Evolutionary conservation across 2,329 filamentous ascomycete genomes (phyloP), one percentile per base, ranked within the genome.

Genomic region (Fusarium agapanthi): DNA sequence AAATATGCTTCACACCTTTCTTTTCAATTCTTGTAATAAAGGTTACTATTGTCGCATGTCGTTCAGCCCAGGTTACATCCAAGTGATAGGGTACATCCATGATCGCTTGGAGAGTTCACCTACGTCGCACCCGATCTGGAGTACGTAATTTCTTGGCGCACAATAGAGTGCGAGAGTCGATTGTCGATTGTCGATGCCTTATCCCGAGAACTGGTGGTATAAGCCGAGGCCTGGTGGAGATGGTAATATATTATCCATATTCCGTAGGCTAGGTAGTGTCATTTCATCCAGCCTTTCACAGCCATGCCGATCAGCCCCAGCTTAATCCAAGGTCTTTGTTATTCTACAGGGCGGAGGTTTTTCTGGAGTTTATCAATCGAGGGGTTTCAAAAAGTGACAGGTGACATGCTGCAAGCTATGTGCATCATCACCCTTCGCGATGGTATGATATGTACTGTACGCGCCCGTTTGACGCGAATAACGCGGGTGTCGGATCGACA

Each of bases 401-500:
- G 20, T 28, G 34, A 54, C 2, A 30, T 13, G 1, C 34, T 54
- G 26, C 26, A 54, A n/a, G 34, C 11, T n/a, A 18, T 28, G 11
- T 28, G 7, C 24, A 40, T 28, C 50, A 40, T 28, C 24, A 40
- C 50, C n/a, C n/a, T 6, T 26, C n/a, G 6, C 7, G 0, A 26
- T 51, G 48, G 4, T 51, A 35, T 30, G 18, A n/a, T 13, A n/a
- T 54, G 34, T 18, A 24, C 4, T 54, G 35, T 40, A 30, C 26
- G 20, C 24, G 20, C 34, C 34, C 50, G 15, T 18, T 53, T 14
- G 14, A 28, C 34, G 34, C 11, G 7, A 38, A 37, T 18, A 38
- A 13, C 20, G 11, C 20, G 20, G 18, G 11, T 54, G 18, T 14
- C 2, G 0, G 4, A 5, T 22, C 1, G 15, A 40, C 34, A 7